Conservation (phyloP, 2,329 filamentous ascomycete genomes). For the Phialemoniopsis sp. region DNA sequence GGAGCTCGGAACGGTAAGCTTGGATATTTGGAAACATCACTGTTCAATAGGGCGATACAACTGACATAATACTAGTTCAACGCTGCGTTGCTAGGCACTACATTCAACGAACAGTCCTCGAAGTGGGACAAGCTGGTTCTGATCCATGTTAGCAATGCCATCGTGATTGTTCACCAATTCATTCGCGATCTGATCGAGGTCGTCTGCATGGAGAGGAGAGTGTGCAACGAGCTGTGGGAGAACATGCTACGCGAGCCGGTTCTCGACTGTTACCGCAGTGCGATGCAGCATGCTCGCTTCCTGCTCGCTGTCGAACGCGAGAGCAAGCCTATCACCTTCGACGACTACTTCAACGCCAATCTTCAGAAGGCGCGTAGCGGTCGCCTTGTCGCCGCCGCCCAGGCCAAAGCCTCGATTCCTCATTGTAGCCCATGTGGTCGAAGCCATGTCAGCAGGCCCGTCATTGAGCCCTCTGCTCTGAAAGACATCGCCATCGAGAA, state of each 20-base stretch:
- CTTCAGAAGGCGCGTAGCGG: conserved; percentile 18
- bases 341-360: conserved; percentile 45
- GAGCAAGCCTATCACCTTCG: conserved; percentile 41
- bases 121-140: conserved; percentile 46
- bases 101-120: conserved; percentile 47
- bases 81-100: conserved; percentile 28
- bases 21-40: conserved; percentile 18
- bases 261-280: conserved; percentile 34
- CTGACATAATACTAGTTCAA: conserved; percentile 19
- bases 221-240: conserved; percentile 32
- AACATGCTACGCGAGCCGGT: conserved; percentile 41
- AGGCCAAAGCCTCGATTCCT: conserved; percentile 1
- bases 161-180: conserved; percentile 45
- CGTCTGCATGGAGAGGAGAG: conserved; percentile 36
- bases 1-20: conserved; percentile 49
- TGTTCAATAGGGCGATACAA: conserved; percentile 14
- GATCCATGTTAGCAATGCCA: conserved; percentile 44
- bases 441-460: neutral
- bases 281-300: conserved; percentile 42
- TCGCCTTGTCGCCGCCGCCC: conserved; percentile 13
- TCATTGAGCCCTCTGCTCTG: neutral
- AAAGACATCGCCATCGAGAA: conserved; percentile 4
- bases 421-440: too few species aligned
- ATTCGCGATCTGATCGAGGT: conserved; percentile 33
- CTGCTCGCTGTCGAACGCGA: conserved; percentile 47